A percentile compares a stretch with the other conserved stretches of the same genome.
Conservation (phyloP, 805 yeast species). For the Ogataea paraovalis region DNA sequence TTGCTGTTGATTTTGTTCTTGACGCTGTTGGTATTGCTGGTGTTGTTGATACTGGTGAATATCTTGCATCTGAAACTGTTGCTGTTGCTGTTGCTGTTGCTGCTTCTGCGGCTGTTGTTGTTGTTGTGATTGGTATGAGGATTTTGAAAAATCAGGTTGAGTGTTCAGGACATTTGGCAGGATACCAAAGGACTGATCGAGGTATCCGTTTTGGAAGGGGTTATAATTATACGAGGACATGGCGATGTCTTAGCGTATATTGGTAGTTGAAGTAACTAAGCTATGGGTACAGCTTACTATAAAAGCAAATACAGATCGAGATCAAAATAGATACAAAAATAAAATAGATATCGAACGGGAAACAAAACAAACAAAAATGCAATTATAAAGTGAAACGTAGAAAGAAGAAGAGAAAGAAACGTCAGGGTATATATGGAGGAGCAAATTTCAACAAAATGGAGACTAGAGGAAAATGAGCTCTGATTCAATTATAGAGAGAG, state of each 20-base stretch:
- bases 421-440: background rate
- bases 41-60: conserved; percentile 11
- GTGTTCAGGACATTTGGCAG: conserved; percentile 1
- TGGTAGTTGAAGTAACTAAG: too few relatives aligned
- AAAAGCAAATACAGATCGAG: too few relatives aligned
- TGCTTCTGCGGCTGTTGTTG: conserved; percentile 1
- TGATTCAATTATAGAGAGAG: background rate
- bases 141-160: conserved; percentile 8
- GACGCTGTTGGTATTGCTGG: conserved; percentile 10
- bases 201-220: background rate
- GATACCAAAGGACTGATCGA: conserved; percentile 1
- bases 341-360: background rate
- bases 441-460: background rate
- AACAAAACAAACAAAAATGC: too few relatives aligned
- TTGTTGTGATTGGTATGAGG: conserved; percentile 3
- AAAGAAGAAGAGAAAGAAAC: too few relatives aligned
- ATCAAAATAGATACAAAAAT: background rate
- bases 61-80: conserved; percentile 3
- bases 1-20: conserved; percentile 9
- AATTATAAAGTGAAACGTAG: too few relatives aligned
- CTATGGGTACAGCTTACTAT: too few relatives aligned
- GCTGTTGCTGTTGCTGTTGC: conserved; percentile 3
- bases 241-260: background rate
- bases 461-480: background rate
- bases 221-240: conserved; percentile 14